These are phyloP conservation scores for Nothophaeocryptopus gaeumannii DNA, from an alignment of 2,329 filamentous ascomycete species.

Conservation along the genomic window DNA sequence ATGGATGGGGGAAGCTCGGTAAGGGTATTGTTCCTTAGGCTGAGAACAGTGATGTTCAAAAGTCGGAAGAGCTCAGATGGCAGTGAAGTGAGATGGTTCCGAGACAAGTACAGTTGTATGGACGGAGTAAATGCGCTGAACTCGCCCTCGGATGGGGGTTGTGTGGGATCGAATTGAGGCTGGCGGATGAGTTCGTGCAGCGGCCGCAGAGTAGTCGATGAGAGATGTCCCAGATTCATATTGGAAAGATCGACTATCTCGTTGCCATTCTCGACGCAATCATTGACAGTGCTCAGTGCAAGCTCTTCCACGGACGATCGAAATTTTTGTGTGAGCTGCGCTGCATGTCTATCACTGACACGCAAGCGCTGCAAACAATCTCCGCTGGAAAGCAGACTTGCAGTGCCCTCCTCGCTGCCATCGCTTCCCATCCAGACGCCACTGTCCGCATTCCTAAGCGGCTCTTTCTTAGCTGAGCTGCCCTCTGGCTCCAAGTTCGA, in stretches of 20 bases:
- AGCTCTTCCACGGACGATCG: not conserved
- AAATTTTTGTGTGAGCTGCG: too few species aligned
- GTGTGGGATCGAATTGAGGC: slow-evolving; percentile 26
- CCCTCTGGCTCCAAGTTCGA: slow-evolving; percentile 20
- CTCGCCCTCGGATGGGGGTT: slow-evolving; percentile 51
- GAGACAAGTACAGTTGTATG: slow-evolving; percentile 60
- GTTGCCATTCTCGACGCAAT: slow-evolving; percentile 52
- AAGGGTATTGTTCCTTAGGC: slow-evolving; percentile 63
- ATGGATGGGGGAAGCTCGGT: slow-evolving; percentile 61
- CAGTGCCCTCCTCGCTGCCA: slow-evolving; percentile 33
- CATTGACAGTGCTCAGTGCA: slow-evolving; percentile 26
- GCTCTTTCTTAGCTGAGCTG: slow-evolving; percentile 46
- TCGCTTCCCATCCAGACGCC: slow-evolving; percentile 68
- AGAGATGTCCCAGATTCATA: slow-evolving; percentile 53
- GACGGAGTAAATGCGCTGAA: slow-evolving; percentile 59
- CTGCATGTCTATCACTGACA: not conserved
- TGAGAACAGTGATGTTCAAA: slow-evolving; percentile 61
- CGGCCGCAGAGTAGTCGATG: slow-evolving; percentile 57
- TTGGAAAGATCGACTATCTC: slow-evolving; percentile 61
- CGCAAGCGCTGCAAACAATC: slow-evolving; percentile 5
- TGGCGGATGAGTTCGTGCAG: slow-evolving; percentile 44
- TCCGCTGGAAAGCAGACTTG: not conserved
- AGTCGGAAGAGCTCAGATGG: slow-evolving; percentile 63
- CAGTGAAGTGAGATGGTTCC: slow-evolving; percentile 56
- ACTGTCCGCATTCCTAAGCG: slow-evolving; percentile 62